Conservation (phyloP, 345 rosid genomes). For the Rhodomyrtus tomentosa region DNA sequence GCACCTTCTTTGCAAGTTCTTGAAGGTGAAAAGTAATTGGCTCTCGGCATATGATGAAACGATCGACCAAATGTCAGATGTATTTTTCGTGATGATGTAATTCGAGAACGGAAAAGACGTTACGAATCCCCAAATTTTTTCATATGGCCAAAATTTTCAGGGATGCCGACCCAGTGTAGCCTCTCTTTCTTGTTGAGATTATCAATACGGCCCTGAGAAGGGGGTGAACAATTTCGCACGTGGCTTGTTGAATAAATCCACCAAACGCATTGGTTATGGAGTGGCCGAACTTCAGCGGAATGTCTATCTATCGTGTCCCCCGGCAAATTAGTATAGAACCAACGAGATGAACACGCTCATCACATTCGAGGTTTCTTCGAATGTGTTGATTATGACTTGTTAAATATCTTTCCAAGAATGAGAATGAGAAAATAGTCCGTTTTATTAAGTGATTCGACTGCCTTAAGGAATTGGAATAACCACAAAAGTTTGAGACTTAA, state of each 20-base stretch:
- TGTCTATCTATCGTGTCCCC: not conserved
- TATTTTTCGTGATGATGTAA: too few species aligned
- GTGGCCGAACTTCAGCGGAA: not conserved
- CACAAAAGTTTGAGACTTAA: not conserved
- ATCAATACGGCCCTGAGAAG: too few species aligned
- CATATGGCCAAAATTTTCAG: too few species aligned
- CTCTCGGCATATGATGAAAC: too few species aligned
- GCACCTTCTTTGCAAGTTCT: not conserved
- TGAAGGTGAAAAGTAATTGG: not conserved
- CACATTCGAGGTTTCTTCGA: not conserved
- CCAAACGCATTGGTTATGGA: not conserved
- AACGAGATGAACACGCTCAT: not conserved
- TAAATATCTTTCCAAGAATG: too few species aligned
- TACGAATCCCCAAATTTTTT: too few species aligned
- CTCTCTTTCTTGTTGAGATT: too few species aligned
- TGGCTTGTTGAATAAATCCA: not conserved
- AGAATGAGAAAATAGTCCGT: not conserved
- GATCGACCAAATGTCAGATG: too few species aligned
- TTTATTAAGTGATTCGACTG: not conserved
- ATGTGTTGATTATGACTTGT: too few species aligned
- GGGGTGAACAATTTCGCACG: not conserved
- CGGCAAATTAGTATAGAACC: not conserved
- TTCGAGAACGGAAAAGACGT: too few species aligned
- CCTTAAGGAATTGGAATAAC: not conserved
- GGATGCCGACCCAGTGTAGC: too few species aligned